A percentile compares a stretch with the other conserved stretches of the same genome.
phyloP scores from a whole-genome alignment of 1,139 yeast genomes.

The Scheffersomyces stambukii region DNA sequence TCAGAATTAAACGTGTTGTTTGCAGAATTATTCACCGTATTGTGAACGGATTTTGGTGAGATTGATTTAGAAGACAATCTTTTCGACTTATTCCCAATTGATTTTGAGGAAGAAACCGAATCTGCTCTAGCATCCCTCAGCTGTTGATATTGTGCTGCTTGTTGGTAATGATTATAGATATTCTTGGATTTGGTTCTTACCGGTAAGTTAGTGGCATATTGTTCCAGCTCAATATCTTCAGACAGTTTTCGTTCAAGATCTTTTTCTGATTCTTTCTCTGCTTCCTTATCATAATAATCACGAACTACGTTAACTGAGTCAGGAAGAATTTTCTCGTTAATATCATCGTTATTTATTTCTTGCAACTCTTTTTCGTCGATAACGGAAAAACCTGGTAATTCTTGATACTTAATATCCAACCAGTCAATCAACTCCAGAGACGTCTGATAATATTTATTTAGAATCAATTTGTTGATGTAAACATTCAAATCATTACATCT shows the following conservation, averaged over 20 bases:
- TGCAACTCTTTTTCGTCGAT: constrained; percentile 2
- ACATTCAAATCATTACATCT: constrained; percentile 38
- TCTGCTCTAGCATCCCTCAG: too few species aligned
- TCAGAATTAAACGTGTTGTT: too few species aligned
- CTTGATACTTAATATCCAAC: constrained; percentile 23
- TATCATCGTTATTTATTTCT: constrained; percentile 15
- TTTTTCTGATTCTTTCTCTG: constrained; percentile 6
- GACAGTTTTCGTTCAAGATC: constrained; percentile 4
- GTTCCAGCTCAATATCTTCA: constrained; percentile 2
- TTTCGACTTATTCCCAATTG: too few species aligned
- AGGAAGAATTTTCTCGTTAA: constrained; percentile 22
- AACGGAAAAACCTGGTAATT: constrained; percentile 19
- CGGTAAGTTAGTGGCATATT: constrained; percentile 8
- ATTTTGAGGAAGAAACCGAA: too few species aligned
- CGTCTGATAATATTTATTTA: constrained; percentile 24
- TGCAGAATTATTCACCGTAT: too few species aligned
- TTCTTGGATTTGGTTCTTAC: constrained; percentile 15
- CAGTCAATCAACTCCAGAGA: constrained; percentile 27
- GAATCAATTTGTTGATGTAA: constrained; percentile 30
- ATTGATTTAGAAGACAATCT: too few species aligned
- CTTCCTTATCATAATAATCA: constrained; percentile 8
- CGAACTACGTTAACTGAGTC: constrained; percentile 23
- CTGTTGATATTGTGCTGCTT: constrained; percentile 10
- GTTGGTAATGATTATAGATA: constrained; percentile 18
- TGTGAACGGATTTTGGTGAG: too few species aligned